Evolutionary conservation across 768 basidiomycete species (phyloP).

Genomic region (Clavulina sp.): DNA sequence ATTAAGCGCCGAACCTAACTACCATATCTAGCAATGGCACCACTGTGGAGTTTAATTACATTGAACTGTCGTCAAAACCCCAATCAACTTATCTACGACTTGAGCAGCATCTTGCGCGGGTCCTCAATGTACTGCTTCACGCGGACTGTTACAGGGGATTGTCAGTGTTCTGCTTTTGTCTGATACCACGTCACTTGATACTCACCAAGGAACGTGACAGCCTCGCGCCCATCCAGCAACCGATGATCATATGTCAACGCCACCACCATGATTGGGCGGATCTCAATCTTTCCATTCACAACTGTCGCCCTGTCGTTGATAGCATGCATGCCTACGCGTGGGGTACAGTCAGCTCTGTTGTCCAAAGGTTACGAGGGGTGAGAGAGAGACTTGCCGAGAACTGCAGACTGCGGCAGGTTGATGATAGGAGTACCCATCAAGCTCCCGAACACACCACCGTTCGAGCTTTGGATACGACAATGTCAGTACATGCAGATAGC

Average conservation of each 20-base stretch:
- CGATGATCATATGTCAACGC: slow-evolving; percentile 93
- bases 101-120: slow-evolving; percentile 74
- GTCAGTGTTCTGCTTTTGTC: slow-evolving; percentile 1
- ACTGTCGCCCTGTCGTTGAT: slow-evolving; percentile 87
- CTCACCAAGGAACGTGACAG: slow-evolving; percentile 91
- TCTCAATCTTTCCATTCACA: slow-evolving; percentile 86
- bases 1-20: neutral
- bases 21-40: neutral
- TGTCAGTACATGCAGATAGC: neutral
- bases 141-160: slow-evolving; percentile 35
- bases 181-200: slow-evolving; percentile 12
- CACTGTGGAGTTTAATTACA: neutral
- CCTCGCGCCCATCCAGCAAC: slow-evolving; percentile 88
- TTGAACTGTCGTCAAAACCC: neutral
- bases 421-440: slow-evolving; percentile 98
- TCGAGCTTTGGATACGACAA: slow-evolving; percentile 48
- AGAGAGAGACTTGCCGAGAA: slow-evolving; percentile 41
- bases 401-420: slow-evolving; percentile 88
- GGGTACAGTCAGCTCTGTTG: slow-evolving; percentile 2
- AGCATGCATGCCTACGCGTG: slow-evolving; percentile 61
- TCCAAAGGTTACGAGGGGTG: neutral
- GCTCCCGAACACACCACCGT: slow-evolving; percentile 96
- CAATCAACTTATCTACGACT: slow-evolving; percentile 5
- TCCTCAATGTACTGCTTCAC: slow-evolving; percentile 91
- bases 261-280: slow-evolving; percentile 92